Conservation (phyloP, 2,329 filamentous ascomycete species). For the Tolypocladium tundrense region DNA sequence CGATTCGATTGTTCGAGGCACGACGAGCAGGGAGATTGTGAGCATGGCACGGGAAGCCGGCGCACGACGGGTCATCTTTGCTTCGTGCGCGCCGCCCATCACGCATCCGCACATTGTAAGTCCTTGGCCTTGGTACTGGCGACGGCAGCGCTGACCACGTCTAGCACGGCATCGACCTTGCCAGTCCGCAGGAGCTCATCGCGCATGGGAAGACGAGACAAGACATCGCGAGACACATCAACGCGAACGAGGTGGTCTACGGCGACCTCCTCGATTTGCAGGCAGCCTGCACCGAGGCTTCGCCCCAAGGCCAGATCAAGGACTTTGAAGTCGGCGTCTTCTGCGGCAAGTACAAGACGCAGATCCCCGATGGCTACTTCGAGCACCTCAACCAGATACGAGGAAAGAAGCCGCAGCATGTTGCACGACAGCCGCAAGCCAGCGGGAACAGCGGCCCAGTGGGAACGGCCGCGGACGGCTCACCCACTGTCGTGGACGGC, state of each 20-base stretch:
- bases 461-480: background rate
- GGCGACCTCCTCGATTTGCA: constrained; percentile 63
- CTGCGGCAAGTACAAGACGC: constrained; percentile 76
- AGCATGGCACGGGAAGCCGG: constrained; percentile 75
- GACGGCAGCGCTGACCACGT: background rate
- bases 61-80: constrained; percentile 73
- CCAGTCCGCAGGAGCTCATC: constrained; percentile 29
- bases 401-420: constrained; percentile 42
- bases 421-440: background rate
- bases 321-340: constrained; percentile 90
- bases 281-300: constrained; percentile 64
- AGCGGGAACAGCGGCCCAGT: background rate
- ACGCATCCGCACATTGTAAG: constrained; percentile 80
- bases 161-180: constrained; percentile 37
- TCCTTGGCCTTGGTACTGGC: background rate
- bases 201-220: constrained; percentile 28
- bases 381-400: constrained; percentile 64
- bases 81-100: constrained; percentile 72
- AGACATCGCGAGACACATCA: constrained; percentile 21
- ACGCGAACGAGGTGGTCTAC: constrained; percentile 16
- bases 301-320: constrained; percentile 39
- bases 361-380: constrained; percentile 71
- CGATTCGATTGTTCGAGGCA: constrained; percentile 72
- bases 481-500: background rate
- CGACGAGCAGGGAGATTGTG: constrained; percentile 6